Conservation (phyloP, 805 yeast genomes). For the Candida krabiensis region DNA sequence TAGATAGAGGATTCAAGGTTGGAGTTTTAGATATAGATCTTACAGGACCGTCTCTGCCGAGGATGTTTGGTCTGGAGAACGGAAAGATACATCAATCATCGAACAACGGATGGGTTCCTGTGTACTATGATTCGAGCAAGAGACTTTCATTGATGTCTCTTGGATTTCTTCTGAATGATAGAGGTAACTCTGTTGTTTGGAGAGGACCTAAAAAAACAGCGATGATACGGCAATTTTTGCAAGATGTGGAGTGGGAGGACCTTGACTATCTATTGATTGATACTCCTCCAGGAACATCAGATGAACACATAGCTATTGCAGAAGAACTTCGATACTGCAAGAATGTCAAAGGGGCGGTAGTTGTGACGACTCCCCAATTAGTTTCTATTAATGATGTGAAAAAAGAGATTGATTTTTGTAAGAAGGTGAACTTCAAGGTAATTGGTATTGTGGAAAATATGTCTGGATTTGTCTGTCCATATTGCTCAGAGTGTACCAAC, state of each 20-base stretch:
- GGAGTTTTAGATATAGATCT: constrained; percentile 94
- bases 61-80: constrained; percentile 91
- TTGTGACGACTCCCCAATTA: constrained; percentile 95
- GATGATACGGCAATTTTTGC: constrained; percentile 90
- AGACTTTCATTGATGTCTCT: constrained; percentile 75
- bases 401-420: constrained; percentile 90
- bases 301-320: constrained; percentile 95
- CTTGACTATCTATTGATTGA: constrained; percentile 83
- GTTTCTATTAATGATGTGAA: constrained; percentile 93
- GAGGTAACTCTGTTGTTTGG: constrained; percentile 96
- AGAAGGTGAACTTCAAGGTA: constrained; percentile 74
- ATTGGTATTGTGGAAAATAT: constrained; percentile 92
- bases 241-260: constrained; percentile 89
- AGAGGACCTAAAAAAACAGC: constrained; percentile 98
- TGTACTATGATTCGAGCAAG: constrained; percentile 44
- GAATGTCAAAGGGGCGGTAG: constrained; percentile 85
- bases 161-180: constrained; percentile 79
- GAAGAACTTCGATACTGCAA: constrained; percentile 73
- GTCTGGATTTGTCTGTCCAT: constrained; percentile 96
- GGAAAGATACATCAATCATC: constrained; percentile 77
- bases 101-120: constrained; percentile 96
- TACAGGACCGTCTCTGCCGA: constrained; percentile 94
- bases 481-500: constrained; percentile 88
- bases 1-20: constrained; percentile 70
- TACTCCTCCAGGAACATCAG: constrained; percentile 99